Percentiles rank a stretch among this genome's conserved stretches.
phyloP scores from a whole-genome alignment of 2,329 filamentous ascomycete genomes.

The Colletotrichum spaethianum region DNA sequence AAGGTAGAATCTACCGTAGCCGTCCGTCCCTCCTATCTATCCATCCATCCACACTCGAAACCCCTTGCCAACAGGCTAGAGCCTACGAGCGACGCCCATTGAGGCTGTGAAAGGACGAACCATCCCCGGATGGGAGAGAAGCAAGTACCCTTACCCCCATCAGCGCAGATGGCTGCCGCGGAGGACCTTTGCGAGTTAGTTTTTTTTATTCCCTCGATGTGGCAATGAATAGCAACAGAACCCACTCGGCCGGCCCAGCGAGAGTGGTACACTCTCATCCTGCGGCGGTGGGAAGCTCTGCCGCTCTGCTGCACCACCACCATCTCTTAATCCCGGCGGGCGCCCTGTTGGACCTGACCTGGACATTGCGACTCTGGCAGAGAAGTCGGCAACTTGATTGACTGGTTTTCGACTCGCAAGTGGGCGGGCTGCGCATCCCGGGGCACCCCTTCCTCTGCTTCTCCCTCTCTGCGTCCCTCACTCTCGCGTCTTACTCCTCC shows the following conservation, averaged over 20 bases:
- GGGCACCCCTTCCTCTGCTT: slow-evolving; percentile 32
- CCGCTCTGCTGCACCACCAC: slow-evolving; percentile 10
- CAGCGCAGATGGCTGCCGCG: not conserved
- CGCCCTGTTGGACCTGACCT: slow-evolving; percentile 7
- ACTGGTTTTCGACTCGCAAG: slow-evolving; percentile 17
- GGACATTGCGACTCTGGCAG: not conserved
- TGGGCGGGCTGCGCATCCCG: slow-evolving; percentile 22
- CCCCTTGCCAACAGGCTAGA: slow-evolving; percentile 3
- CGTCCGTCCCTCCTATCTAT: not conserved
- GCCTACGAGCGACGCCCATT: slow-evolving; percentile 3
- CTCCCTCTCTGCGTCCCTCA: slow-evolving; percentile 14
- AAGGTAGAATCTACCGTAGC: slow-evolving; percentile 25
- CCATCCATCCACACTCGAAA: not conserved
- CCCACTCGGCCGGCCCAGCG: slow-evolving; percentile 24
- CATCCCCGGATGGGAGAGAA: slow-evolving; percentile 4
- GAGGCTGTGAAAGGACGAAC: slow-evolving; percentile 30
- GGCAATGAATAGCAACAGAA: slow-evolving; percentile 25
- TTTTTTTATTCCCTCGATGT: not conserved
- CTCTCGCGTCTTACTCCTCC: slow-evolving; percentile 1
- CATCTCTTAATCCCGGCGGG: slow-evolving; percentile 18
- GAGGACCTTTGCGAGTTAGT: slow-evolving; percentile 6
- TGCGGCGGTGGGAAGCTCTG: not conserved
- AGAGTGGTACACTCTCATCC: not conserved
- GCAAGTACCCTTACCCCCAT: not conserved
- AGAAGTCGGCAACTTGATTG: not conserved